Percentiles rank a stretch among this genome's conserved stretches.
Evolutionary conservation across 305 asterid genomes (phyloP).

Genomic region (Ilex paraguariensis): DNA sequence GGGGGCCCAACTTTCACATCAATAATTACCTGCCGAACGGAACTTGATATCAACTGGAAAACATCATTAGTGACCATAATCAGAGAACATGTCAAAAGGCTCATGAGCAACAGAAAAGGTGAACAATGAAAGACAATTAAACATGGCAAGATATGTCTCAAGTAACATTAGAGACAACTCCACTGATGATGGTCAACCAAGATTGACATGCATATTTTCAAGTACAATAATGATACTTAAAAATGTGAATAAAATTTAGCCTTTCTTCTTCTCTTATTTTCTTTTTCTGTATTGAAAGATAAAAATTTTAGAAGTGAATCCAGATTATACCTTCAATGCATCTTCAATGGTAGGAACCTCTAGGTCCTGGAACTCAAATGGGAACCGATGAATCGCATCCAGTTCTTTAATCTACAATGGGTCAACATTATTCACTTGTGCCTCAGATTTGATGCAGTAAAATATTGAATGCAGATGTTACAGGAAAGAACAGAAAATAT

Average conservation of each 20-base stretch:
- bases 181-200: background rate
- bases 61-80: background rate
- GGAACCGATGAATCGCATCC: conserved; percentile 38
- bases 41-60: conserved; percentile 67
- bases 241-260: too few species aligned
- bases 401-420: conserved; percentile 61
- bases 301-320: background rate
- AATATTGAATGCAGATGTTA: too few species aligned
- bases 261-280: too few species aligned
- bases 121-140: background rate
- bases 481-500: too few species aligned
- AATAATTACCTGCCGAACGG: conserved; percentile 73
- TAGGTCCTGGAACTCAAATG: conserved; percentile 44
- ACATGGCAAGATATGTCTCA: background rate
- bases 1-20: conserved; percentile 97
- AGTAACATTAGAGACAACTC: background rate
- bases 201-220: background rate
- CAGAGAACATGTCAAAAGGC: background rate
- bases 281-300: too few species aligned
- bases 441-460: too few species aligned
- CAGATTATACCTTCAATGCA: conserved; percentile 58
- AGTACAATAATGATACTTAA: background rate
- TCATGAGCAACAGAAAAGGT: background rate
- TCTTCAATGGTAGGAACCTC: conserved; percentile 73
- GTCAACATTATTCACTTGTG: conserved; percentile 3